These are phyloP conservation scores for Pseudogymnoascus sp. DNA, from an alignment of 2,329 filamentous ascomycete genomes.

Conservation along the genomic window DNA sequence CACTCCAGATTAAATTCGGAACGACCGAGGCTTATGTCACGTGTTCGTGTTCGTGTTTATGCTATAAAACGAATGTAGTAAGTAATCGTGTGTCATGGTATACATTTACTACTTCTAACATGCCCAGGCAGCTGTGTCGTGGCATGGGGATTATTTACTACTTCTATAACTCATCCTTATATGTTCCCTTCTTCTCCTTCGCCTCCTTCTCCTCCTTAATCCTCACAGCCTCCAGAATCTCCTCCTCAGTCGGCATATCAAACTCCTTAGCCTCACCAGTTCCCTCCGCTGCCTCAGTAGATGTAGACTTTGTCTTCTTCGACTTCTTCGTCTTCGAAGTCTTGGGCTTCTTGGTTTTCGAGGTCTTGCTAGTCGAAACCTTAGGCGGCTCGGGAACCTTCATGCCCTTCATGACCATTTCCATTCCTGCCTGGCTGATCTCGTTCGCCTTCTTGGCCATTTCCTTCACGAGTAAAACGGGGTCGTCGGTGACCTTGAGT, in stretches of 20 bases:
- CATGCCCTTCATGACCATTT: constrained; percentile 65
- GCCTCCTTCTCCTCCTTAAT: constrained; percentile 23
- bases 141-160: constrained; percentile 3
- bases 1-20: neutral
- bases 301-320: constrained; percentile 27
- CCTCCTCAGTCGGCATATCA: constrained; percentile 39
- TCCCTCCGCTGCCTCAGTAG: constrained; percentile 29
- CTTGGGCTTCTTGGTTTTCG: constrained; percentile 34
- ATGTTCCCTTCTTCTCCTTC: neutral
- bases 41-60: neutral
- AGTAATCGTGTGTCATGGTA: neutral
- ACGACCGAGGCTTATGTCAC: neutral
- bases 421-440: constrained; percentile 63
- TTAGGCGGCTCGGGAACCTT: constrained; percentile 38
- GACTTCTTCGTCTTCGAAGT: constrained; percentile 32
- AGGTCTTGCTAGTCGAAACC: constrained; percentile 38
- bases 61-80: neutral
- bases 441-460: constrained; percentile 61
- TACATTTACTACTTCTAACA: constrained; percentile 6
- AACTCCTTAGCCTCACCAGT: constrained; percentile 40
- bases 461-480: constrained; percentile 67
- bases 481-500: constrained; percentile 64
- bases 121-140: neutral
- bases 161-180: constrained; percentile 8
- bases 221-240: constrained; percentile 51